Evolutionary conservation across 1,284 basidiomycete genomes (phyloP).

Genomic region (Pseudozyma flocculosa): DNA sequence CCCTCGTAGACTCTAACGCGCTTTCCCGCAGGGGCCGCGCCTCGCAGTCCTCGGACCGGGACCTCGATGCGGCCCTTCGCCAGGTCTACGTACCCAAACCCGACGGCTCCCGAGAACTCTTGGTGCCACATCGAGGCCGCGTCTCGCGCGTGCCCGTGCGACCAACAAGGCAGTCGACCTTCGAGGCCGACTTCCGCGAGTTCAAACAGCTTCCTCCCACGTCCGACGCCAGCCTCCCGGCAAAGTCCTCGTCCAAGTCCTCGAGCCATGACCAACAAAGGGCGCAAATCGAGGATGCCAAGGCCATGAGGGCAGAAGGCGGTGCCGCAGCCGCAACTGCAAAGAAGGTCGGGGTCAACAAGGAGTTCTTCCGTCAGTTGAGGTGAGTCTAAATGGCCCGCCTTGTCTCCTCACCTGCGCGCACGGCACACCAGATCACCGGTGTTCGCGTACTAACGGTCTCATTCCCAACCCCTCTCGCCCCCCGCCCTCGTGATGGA

Average conservation of each 20-base stretch:
- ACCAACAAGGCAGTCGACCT: slow-evolving; percentile 55
- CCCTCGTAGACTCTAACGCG: slow-evolving; percentile 6
- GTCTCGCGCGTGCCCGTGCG: slow-evolving; percentile 57
- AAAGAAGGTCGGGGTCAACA: slow-evolving; percentile 65
- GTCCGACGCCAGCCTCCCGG: slow-evolving; percentile 12
- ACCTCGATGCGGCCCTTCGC: slow-evolving; percentile 40
- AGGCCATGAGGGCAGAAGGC: slow-evolving; percentile 41
- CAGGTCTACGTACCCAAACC: slow-evolving; percentile 45
- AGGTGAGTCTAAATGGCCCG: no score
- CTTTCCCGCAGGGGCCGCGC: slow-evolving; percentile 8
- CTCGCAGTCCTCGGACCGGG: slow-evolving; percentile 1
- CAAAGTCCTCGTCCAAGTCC: slow-evolving; percentile 17
- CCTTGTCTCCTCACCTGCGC: not conserved
- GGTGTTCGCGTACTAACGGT: no score
- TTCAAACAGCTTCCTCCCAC: slow-evolving; percentile 49
- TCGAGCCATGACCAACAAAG: slow-evolving; percentile 23
- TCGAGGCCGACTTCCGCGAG: slow-evolving; percentile 50
- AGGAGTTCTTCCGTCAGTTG: slow-evolving; percentile 70
- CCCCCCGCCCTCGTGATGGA: no score
- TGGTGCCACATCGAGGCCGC: slow-evolving; percentile 47
- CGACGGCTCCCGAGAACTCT: slow-evolving; percentile 46
- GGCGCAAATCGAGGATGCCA: slow-evolving; percentile 40
- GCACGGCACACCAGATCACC: not conserved
- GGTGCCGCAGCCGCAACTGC: slow-evolving; percentile 52
- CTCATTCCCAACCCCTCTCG: no score